Conservation (phyloP, 2,329 filamentous ascomycete genomes). For the Ceratocystis papillata region DNA sequence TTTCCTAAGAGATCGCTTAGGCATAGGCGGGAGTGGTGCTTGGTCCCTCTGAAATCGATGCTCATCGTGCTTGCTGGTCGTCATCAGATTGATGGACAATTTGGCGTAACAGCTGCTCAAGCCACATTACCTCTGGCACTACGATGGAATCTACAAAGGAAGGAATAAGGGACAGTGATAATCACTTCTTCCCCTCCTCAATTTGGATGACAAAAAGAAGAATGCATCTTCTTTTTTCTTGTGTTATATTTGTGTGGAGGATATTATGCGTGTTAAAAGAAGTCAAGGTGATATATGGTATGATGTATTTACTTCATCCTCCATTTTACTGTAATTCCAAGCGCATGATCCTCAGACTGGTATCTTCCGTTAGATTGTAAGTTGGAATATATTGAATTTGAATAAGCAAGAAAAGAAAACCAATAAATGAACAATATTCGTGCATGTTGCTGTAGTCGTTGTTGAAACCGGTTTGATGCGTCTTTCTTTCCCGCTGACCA, state of each 20-base stretch:
- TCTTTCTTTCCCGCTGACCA: constrained; percentile 17
- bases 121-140: background rate
- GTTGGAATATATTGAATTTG: background rate
- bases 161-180: too few relatives aligned
- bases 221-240: background rate
- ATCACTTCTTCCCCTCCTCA: background rate
- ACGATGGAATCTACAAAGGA: background rate
- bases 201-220: background rate
- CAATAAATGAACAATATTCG: constrained; percentile 11
- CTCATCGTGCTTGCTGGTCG: background rate
- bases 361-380: background rate
- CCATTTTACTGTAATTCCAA: background rate
- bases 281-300: background rate
- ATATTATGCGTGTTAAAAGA: background rate
- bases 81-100: background rate
- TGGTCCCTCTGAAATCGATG: background rate
- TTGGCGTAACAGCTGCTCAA: background rate
- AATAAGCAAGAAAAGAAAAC: constrained; percentile 16
- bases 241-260: background rate
- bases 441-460: constrained; percentile 33
- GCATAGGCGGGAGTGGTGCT: background rate
- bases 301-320: background rate
- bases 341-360: background rate
- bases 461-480: constrained; percentile 42
- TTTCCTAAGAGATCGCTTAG: background rate